phyloP scores from a whole-genome alignment of 106 monocot genomes.

The Hemerocallis citrina region DNA sequence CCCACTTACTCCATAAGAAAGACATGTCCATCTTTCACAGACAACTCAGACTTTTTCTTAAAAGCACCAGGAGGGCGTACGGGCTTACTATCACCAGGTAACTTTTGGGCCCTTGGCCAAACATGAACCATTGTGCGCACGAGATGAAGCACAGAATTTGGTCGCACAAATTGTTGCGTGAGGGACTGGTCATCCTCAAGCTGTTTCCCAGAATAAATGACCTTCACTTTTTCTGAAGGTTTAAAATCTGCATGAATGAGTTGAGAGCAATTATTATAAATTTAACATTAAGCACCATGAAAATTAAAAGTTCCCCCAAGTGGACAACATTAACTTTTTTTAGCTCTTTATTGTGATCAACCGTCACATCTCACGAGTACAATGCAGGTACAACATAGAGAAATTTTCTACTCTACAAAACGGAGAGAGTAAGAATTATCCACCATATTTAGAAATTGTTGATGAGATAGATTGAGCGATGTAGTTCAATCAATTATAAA shows the following conservation, averaged over 20 bases:
- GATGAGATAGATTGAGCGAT: background rate
- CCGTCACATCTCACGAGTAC: no score
- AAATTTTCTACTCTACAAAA: background rate
- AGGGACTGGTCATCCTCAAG: conserved; percentile 72
- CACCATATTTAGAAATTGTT: background rate
- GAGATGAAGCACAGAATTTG: conserved; percentile 84
- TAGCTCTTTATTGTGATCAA: no score
- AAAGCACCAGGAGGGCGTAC: conserved; percentile 83
- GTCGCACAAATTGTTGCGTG: conserved; percentile 50
- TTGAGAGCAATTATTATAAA: conserved; percentile 2
- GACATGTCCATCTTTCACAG: conserved; percentile 92
- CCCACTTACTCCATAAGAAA: conserved; percentile 91
- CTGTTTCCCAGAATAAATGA: conserved; percentile 71
- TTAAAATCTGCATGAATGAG: conserved; percentile 65
- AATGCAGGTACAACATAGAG: no score
- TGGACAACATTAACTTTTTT: no score
- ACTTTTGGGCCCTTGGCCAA: conserved; percentile 82
- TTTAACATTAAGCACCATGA: no score
- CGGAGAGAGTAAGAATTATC: background rate
- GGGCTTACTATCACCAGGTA: conserved; percentile 88
- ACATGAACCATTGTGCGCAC: conserved; percentile 73
- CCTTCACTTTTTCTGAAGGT: conserved; percentile 54
- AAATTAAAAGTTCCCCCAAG: no score
- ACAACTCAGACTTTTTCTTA: conserved; percentile 95
- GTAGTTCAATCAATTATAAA: background rate